Evolutionary conservation across 345 rosid species (phyloP), one percentile per base, ranked within the genome.

Genomic region (Pistacia atlantica): DNA sequence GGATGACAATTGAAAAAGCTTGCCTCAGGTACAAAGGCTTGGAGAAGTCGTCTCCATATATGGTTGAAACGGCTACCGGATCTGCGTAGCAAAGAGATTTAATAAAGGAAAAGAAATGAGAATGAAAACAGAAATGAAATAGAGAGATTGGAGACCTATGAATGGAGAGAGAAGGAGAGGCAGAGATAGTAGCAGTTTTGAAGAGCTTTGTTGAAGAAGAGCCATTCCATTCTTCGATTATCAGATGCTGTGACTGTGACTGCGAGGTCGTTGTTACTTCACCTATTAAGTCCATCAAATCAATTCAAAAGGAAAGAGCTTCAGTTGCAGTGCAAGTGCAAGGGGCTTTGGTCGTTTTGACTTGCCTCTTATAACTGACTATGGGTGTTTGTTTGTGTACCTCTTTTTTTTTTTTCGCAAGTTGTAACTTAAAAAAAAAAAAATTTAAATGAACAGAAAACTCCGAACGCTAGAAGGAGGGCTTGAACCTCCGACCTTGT

Each of bases 21-120:
- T 81, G 83, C 97, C 98, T 92, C 98, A 0, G 97, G 98, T 18
- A 94, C 95, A 80, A 94, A 91, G 22, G 98, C 98, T 86, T 91
- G 90, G 69, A 92, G 95, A 72, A 93, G 76, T 65, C 97, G 86
- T 71, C 95, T 87, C 95, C 94, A 87, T 12, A 95, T 82, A 83
- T 91, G 97, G 76, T 77, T 73, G 81, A 91, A 89, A 6, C 91
- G 92, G 80, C 84, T 81, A 57, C 89, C 80, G 52, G 90, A 91
- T 77, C 97, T 92, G 84, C 31, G 31, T 51, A 75, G 59, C 8
- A 65, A 46, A 0, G 5, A 20, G 25, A 68, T 56, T 11, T 18
- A 71, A 57, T 1, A 2, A 9, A 33, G 64, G 42, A 12, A 33
- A 20, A 42, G 38, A 22, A 33, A 54, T 51, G 12, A 33, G 35